phyloP scores from a whole-genome alignment of 345 rosid genomes.

The Gossypium herbaceum region DNA sequence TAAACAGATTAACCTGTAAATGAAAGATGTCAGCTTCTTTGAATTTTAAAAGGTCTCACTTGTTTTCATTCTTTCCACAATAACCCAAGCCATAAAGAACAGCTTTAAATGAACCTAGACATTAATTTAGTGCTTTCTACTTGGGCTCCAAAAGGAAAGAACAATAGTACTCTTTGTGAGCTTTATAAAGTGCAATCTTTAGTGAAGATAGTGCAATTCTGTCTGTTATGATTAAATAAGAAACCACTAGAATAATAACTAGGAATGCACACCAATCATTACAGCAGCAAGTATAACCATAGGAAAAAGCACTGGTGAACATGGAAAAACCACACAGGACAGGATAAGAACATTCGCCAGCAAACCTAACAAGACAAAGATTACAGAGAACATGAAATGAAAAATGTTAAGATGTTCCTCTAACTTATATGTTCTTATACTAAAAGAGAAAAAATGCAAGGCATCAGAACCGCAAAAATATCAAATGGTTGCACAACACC shows the following conservation, averaged over 20 bases:
- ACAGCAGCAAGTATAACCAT: background rate
- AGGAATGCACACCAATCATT: background rate
- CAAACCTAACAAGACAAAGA: no score
- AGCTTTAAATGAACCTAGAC: background rate
- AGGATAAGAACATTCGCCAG: background rate
- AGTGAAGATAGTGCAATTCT: background rate
- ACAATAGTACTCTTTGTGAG: background rate
- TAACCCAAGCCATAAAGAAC: background rate
- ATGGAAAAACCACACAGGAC: background rate
- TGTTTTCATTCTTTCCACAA: background rate
- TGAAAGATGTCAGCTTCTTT: background rate
- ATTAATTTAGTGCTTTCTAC: background rate
- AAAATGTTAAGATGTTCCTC: background rate
- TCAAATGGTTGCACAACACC: background rate
- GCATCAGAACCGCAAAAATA: background rate
- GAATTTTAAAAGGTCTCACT: background rate
- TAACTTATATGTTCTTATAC: background rate
- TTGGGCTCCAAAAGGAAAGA: conserved; percentile 3
- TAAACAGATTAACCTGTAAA: background rate
- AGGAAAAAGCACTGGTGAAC: background rate
- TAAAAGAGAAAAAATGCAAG: background rate
- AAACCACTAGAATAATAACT: background rate
- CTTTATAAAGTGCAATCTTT: background rate
- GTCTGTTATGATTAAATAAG: background rate
- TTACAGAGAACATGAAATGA: background rate